A percentile compares a stretch with the other conserved stretches of the same genome.
These are phyloP conservation scores for Davidsoniella eucalypti DNA, from an alignment of 2,329 filamentous ascomycete species.

Conservation along the genomic window DNA sequence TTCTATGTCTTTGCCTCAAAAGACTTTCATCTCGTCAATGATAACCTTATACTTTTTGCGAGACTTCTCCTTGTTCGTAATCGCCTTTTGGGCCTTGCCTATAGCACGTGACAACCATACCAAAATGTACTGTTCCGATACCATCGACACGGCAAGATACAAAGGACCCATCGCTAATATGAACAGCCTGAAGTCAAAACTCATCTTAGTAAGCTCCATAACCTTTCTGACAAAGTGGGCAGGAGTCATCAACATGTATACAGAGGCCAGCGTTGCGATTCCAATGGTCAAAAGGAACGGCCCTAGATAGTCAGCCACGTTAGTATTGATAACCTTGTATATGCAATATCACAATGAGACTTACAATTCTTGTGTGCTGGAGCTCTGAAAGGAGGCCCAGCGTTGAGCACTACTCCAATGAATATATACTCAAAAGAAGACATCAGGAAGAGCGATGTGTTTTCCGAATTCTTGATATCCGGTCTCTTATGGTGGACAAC, in stretches of 20 bases:
- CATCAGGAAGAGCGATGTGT: slow-evolving; percentile 75
- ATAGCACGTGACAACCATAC: slow-evolving; percentile 50
- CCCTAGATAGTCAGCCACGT: slow-evolving; percentile 30
- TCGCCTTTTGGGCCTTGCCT: slow-evolving; percentile 40
- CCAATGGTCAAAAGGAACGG: slow-evolving; percentile 71
- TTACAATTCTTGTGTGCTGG: slow-evolving; percentile 62
- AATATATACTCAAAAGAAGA: slow-evolving; percentile 94
- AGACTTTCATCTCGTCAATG: slow-evolving; percentile 31
- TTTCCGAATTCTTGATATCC: slow-evolving; percentile 82
- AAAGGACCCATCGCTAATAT: slow-evolving; percentile 52
- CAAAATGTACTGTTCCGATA: slow-evolving; percentile 56
- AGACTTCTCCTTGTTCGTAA: slow-evolving; percentile 51
- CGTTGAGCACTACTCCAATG: slow-evolving; percentile 73
- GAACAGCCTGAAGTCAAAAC: slow-evolving; percentile 53
- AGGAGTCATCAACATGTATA: slow-evolving; percentile 69
- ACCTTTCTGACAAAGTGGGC: slow-evolving; percentile 48
- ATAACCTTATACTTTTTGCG: slow-evolving; percentile 81
- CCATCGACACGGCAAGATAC: slow-evolving; percentile 54
- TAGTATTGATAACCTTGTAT: background rate
- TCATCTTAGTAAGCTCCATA: slow-evolving; percentile 78
- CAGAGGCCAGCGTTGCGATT: slow-evolving; percentile 46
- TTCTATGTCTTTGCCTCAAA: too few relatives aligned
- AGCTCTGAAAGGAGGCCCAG: slow-evolving; percentile 81
- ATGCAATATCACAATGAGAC: slow-evolving; percentile 18
- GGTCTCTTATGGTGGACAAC: slow-evolving; percentile 59